Base-by-base conservation (phyloP, 2,329 filamentous ascomycete genomes). In the Neocatenulostroma microsporum region DNA sequence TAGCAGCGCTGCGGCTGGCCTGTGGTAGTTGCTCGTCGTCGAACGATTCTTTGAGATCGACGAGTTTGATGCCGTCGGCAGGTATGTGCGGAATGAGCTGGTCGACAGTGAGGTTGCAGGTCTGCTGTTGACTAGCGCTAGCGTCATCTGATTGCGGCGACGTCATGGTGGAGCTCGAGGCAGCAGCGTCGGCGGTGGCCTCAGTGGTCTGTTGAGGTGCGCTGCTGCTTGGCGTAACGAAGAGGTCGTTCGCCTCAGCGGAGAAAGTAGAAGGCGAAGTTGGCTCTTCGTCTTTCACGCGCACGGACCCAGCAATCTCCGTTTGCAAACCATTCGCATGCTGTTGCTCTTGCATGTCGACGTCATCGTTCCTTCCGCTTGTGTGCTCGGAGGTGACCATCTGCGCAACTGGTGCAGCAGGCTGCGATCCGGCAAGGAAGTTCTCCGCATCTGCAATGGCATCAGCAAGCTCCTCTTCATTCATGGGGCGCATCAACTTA, bases 21-120 rank as follows among this genome's bases (percentile, higher is more conserved):
- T 18, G 9, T 4, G 30, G 36, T 5, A 34, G 12, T 9, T 18
- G n/a, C 4, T 34, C 30, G 11, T 21, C 17, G 18, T 19, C 18
- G 36, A 39, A 39, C 12, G 5, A 26, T 9, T 2, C 10, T 19
- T 30, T 7, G 5, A 34, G 25, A 17, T 34, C 36, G 6, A 15
- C 12, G 15, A 39, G 21, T 21, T 28, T 24, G 17, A 39, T 34
- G 23, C 36, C 36, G 10, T 34, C 21, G 4, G 30, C n/a, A 2
- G 36, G 30, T 10, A 34, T 21, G 14, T 29, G 24, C 17, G 9
- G 9, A 12, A 9, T n/a, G 9, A 34, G 27, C 6, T 28, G 24
- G 21, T 15, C 14, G 11, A 14, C 12, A 14, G 21, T 17, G 23
- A 34, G 9, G 6, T 7, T 14, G 27, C 34, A 30, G 7, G n/a